Evolutionary conservation across 352 stramenopile genomes (phyloP).

Genomic region (Phytophthora podocarpi): DNA sequence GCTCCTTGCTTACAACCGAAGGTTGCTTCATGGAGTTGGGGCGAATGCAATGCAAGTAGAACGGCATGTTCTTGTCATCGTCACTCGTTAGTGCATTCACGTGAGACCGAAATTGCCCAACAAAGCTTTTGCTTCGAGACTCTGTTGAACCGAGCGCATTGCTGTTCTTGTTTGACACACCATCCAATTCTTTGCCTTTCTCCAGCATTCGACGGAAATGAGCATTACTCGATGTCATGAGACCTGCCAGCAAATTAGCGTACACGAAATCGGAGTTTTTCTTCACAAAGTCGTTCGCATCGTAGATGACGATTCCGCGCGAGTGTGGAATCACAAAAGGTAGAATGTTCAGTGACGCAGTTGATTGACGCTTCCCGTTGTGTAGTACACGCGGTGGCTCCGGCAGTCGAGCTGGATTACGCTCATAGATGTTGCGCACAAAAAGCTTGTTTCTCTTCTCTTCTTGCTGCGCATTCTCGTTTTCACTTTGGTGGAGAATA

Average conservation of each 20-base stretch:
- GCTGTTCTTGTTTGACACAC: background rate
- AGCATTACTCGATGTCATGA: slow-evolving; percentile 36
- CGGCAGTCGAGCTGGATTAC: slow-evolving; percentile 37
- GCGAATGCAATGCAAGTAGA: slow-evolving; percentile 63
- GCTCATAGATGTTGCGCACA: slow-evolving; percentile 66
- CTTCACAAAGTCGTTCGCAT: slow-evolving; percentile 67
- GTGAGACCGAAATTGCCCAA: slow-evolving; percentile 52
- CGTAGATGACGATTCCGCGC: slow-evolving; percentile 55
- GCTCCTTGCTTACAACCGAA: slow-evolving; percentile 27
- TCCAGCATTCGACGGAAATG: slow-evolving; percentile 39
- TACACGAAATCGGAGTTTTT: slow-evolving; percentile 74
- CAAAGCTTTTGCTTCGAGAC: slow-evolving; percentile 33
- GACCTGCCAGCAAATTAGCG: slow-evolving; percentile 33
- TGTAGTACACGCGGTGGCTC: slow-evolving; percentile 25
- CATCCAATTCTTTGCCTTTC: background rate
- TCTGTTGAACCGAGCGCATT: background rate
- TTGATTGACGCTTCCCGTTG: slow-evolving; percentile 5
- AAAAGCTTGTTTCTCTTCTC: slow-evolving; percentile 74
- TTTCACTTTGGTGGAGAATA: slow-evolving; percentile 64
- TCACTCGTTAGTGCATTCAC: slow-evolving; percentile 29
- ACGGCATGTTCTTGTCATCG: slow-evolving; percentile 31
- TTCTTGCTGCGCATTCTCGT: slow-evolving; percentile 45
- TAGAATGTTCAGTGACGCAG: slow-evolving; percentile 21
- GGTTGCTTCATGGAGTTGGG: slow-evolving; percentile 41
- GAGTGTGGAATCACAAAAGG: slow-evolving; percentile 58